Evolutionary conservation across 78 protist genomes (phyloP).

Genomic region (Monosiga brevicollis): DNA sequence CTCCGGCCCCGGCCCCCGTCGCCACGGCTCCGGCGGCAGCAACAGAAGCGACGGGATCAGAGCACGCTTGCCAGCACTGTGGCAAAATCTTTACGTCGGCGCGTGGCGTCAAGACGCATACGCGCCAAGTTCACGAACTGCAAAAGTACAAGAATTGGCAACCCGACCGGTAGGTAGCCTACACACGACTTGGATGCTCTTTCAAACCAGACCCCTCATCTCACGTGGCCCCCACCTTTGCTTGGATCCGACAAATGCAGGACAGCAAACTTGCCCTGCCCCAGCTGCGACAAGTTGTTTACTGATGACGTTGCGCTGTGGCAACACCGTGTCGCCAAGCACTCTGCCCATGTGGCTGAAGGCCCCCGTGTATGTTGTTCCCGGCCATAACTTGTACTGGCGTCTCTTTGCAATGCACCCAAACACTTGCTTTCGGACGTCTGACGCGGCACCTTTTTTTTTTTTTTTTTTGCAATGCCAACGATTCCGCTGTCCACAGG

Average conservation of each 20-base stretch:
- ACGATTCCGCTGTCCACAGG: not conserved
- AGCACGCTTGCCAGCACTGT: conserved; percentile 8
- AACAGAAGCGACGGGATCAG: not conserved
- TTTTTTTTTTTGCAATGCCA: no score
- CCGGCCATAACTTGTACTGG: no score
- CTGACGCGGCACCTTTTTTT: no score
- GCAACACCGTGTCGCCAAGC: not conserved
- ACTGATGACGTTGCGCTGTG: not conserved
- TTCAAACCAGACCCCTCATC: not conserved
- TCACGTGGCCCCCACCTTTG: no score
- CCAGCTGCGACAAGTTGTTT: not conserved
- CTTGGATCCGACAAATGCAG: no score
- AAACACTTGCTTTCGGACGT: no score
- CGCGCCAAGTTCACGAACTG: conserved; percentile 15
- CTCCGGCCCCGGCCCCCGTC: not conserved
- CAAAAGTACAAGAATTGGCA: conserved; percentile 19
- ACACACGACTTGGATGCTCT: not conserved
- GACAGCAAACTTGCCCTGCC: not conserved
- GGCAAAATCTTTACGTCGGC: conserved; percentile 4
- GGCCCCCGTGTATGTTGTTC: no score
- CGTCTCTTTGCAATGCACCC: no score
- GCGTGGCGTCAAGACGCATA: conserved; percentile 15
- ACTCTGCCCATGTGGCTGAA: not conserved
- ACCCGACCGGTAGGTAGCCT: not conserved
- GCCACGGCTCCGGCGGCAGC: not conserved